These are phyloP conservation scores for Cyberlindnera japonica DNA, from an alignment of 805 yeast genomes.

Conservation along the genomic window DNA sequence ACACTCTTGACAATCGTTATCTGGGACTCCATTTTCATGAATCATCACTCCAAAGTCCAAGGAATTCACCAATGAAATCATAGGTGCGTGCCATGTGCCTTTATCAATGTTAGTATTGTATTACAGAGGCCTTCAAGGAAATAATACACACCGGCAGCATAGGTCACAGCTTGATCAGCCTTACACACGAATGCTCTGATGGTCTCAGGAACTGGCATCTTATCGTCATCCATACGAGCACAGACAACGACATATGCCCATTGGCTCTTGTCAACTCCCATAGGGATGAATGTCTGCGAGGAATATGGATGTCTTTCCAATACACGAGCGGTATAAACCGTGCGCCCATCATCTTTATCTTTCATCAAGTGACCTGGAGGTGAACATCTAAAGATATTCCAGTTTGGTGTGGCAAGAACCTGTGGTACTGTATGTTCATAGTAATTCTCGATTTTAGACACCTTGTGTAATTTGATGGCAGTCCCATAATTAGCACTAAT, in stretches of 20 bases:
- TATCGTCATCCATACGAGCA: conserved; percentile 46
- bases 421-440: conserved; percentile 47
- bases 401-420: conserved; percentile 53
- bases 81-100: conserved; percentile 94
- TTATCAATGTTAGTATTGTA: too few species aligned
- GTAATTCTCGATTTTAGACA: conserved; percentile 60
- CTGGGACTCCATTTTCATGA: conserved; percentile 75
- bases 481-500: conserved; percentile 89
- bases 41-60: conserved; percentile 87
- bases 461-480: conserved; percentile 71
- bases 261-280: conserved; percentile 58
- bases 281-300: conserved; percentile 88
- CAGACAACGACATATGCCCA: conserved; percentile 78
- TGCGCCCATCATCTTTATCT: conserved; percentile 8
- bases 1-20: conserved; percentile 82
- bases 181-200: conserved; percentile 67
- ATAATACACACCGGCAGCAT: conserved; percentile 48
- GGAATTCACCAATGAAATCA: conserved; percentile 72
- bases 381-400: conserved; percentile 81
- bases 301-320: conserved; percentile 87
- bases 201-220: conserved; percentile 58
- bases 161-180: conserved; percentile 88
- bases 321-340: conserved; percentile 42
- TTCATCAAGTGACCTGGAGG: conserved; percentile 58
- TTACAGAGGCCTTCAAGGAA: too few species aligned